phyloP scores from a whole-genome alignment of 1,284 basidiomycete species.

The Apiotrichum gracile region DNA sequence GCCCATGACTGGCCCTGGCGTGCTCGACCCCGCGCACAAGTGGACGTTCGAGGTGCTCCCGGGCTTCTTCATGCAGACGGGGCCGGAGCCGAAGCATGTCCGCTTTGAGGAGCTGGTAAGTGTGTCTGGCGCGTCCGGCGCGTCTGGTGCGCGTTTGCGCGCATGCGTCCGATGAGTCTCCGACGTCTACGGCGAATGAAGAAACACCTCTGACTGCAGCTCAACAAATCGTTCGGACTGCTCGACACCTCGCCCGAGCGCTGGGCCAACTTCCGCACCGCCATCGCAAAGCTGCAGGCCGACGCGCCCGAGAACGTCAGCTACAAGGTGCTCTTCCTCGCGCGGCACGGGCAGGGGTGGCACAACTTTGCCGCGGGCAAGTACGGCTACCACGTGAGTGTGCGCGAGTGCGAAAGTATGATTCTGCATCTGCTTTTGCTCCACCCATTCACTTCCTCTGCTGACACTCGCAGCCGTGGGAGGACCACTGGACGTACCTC shows the following conservation, averaged over 20 bases:
- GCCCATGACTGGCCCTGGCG: slow-evolving; percentile 22
- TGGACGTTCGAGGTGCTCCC: slow-evolving; percentile 35
- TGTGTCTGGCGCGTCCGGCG: background rate
- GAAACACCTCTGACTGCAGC: slow-evolving; percentile 25
- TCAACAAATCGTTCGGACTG: slow-evolving; percentile 37
- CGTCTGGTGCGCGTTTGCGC: too few species aligned
- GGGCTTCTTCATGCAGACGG: slow-evolving; percentile 41
- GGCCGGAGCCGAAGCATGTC: slow-evolving; percentile 28
- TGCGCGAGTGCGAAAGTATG: background rate
- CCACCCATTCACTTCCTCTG: background rate
- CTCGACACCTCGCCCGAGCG: slow-evolving; percentile 34
- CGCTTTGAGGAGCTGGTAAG: slow-evolving; percentile 37
- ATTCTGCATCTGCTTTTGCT: background rate
- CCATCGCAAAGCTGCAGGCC: slow-evolving; percentile 30
- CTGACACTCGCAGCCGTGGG: slow-evolving; percentile 40
- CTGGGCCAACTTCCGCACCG: slow-evolving; percentile 37
- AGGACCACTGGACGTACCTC: slow-evolving; percentile 60
- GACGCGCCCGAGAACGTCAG: slow-evolving; percentile 30
- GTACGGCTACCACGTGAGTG: slow-evolving; percentile 59
- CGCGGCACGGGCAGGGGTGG: slow-evolving; percentile 45
- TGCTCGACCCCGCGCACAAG: slow-evolving; percentile 23
- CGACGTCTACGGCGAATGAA: too few species aligned
- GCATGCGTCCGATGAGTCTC: too few species aligned
- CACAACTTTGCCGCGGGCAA: slow-evolving; percentile 58
- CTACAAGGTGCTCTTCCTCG: slow-evolving; percentile 46